These are phyloP conservation scores for Cicer cuneatum DNA, from an alignment of 306 rosid species.

Conservation along the genomic window DNA sequence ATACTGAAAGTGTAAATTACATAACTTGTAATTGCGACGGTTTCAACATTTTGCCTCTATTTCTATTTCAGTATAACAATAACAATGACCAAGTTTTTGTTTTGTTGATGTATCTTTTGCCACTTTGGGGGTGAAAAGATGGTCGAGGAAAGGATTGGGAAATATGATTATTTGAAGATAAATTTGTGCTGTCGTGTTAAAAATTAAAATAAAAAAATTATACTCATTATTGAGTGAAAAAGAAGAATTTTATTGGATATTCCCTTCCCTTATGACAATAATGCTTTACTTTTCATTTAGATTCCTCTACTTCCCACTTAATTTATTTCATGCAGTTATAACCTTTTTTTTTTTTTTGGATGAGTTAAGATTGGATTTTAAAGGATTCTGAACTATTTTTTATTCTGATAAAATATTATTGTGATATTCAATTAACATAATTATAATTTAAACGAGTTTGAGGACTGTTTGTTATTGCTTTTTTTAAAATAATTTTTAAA, in stretches of 20 bases:
- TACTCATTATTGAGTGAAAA: not conserved
- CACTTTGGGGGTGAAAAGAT: not conserved
- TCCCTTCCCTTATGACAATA: constrained; percentile 1
- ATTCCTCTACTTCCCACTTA: not conserved
- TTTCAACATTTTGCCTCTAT: constrained; percentile 3
- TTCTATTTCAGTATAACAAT: not conserved
- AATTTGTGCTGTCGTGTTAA: too few relatives aligned
- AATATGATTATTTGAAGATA: not conserved
- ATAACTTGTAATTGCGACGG: constrained; percentile 29
- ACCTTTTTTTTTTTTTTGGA: too few relatives aligned
- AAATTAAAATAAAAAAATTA: not conserved
- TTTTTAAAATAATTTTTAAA: too few relatives aligned
- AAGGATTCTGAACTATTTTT: too few relatives aligned
- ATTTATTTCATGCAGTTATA: too few relatives aligned
- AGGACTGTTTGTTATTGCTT: too few relatives aligned
- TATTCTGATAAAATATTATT: too few relatives aligned
- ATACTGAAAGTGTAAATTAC: constrained; percentile 25
- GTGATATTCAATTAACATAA: too few relatives aligned
- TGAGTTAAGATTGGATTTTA: too few relatives aligned
- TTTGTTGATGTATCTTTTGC: not conserved
- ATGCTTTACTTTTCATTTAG: not conserved
- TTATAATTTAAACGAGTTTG: too few relatives aligned
- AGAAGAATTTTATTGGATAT: constrained; percentile 33
- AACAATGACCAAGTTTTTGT: not conserved
- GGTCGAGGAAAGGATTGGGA: not conserved